phyloP scores from a whole-genome alignment of 2,329 filamentous ascomycete genomes.

The Talaromyces marneffei region DNA sequence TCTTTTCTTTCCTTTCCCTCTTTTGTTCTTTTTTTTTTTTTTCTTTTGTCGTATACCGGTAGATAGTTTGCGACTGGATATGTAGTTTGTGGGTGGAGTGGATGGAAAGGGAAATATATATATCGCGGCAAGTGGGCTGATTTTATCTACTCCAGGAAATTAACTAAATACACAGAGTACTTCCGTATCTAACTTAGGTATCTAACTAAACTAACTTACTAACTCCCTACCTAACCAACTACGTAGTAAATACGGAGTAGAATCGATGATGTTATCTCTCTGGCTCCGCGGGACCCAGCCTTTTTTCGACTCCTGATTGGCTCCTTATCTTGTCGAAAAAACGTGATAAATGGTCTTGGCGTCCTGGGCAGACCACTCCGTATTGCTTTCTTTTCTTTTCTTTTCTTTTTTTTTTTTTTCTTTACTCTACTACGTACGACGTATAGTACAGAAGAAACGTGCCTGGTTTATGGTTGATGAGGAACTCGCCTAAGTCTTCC shows the following conservation, averaged over 20 bases:
- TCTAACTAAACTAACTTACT: too few species aligned
- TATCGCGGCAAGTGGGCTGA: background rate
- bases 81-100: background rate
- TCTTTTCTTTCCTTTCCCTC: background rate
- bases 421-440: too few species aligned
- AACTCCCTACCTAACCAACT: too few species aligned
- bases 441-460: background rate
- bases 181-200: too few species aligned
- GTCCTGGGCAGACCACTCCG: background rate
- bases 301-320: background rate
- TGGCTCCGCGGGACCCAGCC: background rate
- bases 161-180: too few species aligned
- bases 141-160: background rate
- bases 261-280: conserved; percentile 1
- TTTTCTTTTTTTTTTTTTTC: background rate
- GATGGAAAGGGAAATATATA: background rate
- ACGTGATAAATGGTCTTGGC: background rate
- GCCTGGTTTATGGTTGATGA: too few species aligned
- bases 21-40: background rate
- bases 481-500: background rate
- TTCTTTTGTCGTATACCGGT: background rate
- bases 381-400: background rate
- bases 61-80: background rate
- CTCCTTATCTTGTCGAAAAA: too few species aligned
- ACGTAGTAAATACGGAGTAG: background rate